Base-by-base conservation (phyloP, 768 basidiomycete species). In the Leccinum fibrillosum region DNA sequence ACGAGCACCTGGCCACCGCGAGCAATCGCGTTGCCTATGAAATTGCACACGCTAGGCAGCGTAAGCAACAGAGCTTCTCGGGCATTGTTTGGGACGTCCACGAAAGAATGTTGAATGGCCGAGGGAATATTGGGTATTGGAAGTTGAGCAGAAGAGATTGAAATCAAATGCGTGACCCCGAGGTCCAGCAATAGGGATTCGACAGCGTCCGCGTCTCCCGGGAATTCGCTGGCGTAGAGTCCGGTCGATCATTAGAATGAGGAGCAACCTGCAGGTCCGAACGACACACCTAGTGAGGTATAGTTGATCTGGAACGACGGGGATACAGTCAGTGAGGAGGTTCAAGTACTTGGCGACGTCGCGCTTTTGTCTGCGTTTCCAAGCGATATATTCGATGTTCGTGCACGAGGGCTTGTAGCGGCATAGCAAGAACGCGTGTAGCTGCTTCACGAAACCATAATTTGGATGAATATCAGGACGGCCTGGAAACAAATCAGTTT, bases 401-500 rank as follows among this genome's bases (percentile, higher is more conserved):
- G 69, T 66, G 25, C 73, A 73, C 1, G 74, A 75, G 0, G 82
- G 79, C 21, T 74, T 69, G 63, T 80, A 84, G 42, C 74, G 69
- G 60, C 85, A 86, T 11, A 79, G 76, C 26, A 71, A 74, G 60
- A 86, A 88, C 1, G 75, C 71, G 39, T 84, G 75, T 21, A 88
- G 76, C 58, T 87, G 85, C 59, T 77, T 85, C 65, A 84, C 66
- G 64, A 88, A 88, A 35, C 78, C 78, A 57, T 75, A 78, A 44
- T 79, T 78, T 8, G 77, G 77, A 37, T 72, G 73, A 42, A 75
- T 64, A 45, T 67, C 66, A 26, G 78, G 71, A 37, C 78, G 73
- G 19, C 72, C 78, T 78, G 58, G 4, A 47, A 49, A 30, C 21
- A 35, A 64, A 57, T 49, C 26, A 57, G 58, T 52, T 49, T 42